Percentiles rank a stretch among this genome's conserved stretches.
Evolutionary conservation across 371 early-diverging fungal genomes (phyloP).

Genomic region (Coemansia sp.): DNA sequence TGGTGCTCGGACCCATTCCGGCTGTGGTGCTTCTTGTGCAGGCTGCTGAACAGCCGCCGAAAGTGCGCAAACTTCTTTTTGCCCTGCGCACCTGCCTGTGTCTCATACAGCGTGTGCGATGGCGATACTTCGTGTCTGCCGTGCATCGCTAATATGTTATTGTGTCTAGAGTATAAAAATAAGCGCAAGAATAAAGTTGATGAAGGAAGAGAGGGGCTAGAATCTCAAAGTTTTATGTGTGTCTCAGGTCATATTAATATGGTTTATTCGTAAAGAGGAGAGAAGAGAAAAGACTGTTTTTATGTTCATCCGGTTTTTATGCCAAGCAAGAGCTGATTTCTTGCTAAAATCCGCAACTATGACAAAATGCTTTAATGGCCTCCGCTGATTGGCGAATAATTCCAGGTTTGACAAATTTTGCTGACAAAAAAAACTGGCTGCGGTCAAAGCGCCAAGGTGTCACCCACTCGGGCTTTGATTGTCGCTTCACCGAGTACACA

Average conservation of each 20-base stretch:
- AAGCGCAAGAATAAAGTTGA: background rate
- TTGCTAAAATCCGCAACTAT: background rate
- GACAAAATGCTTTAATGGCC: conserved; percentile 1
- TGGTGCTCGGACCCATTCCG: conserved; percentile 2
- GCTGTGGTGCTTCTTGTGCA: conserved; percentile 37
- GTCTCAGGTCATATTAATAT: background rate
- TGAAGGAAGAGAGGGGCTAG: background rate
- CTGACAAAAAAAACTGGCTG: background rate
- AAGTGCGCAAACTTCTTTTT: conserved; percentile 52
- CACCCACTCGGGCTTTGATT: too few species aligned
- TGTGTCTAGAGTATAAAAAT: background rate
- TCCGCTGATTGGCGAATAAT: conserved; percentile 14
- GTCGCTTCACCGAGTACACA: too few species aligned
- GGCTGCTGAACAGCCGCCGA: conserved; percentile 46
- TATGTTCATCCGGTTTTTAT: background rate
- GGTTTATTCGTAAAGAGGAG: background rate
- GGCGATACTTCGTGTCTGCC: conserved; percentile 43
- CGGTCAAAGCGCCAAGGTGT: background rate
- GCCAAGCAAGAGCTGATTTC: conserved; percentile 4
- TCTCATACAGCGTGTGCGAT: conserved; percentile 37
- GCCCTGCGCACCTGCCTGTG: conserved; percentile 27
- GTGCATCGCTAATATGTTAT: conserved; percentile 18
- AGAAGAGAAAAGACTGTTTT: background rate
- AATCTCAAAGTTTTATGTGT: background rate
- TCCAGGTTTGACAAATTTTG: conserved; percentile 4